These are phyloP conservation scores for Castanea mollissima DNA, from an alignment of 306 rosid genomes.

Conservation along the genomic window DNA sequence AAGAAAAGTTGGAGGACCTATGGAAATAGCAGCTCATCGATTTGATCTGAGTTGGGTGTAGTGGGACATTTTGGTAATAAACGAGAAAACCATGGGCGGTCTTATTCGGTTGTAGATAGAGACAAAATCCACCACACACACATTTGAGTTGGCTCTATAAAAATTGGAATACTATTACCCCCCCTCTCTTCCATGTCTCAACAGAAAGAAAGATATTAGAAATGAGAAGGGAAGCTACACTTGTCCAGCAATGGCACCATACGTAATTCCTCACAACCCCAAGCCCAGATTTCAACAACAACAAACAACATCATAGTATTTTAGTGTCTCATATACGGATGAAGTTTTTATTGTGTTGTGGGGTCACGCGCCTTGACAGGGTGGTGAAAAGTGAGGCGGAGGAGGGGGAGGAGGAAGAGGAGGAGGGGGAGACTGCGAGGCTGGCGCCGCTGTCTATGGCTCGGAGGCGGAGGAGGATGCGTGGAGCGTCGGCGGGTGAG, in stretches of 20 bases:
- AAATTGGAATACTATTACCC: background rate
- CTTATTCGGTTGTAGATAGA: background rate
- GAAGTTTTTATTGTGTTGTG: slow-evolving; percentile 50
- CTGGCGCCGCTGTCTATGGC: slow-evolving; percentile 3
- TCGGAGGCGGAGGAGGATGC: slow-evolving; percentile 1
- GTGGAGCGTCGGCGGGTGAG: background rate
- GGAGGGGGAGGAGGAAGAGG: background rate
- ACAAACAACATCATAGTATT: slow-evolving; percentile 33
- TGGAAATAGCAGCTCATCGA: no score
- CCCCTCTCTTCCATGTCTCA: background rate
- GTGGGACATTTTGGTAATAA: slow-evolving; percentile 19
- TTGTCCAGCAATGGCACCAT: background rate
- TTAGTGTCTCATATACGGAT: slow-evolving; percentile 5
- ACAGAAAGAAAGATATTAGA: background rate
- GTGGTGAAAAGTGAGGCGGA: background rate
- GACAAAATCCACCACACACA: background rate
- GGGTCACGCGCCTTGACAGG: background rate
- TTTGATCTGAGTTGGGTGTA: no score
- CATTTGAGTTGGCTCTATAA: background rate
- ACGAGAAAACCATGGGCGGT: background rate
- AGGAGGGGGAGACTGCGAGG: slow-evolving; percentile 34
- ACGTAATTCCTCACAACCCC: background rate
- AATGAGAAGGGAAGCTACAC: background rate
- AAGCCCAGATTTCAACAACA: background rate
- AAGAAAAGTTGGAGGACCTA: no score